Base-by-base conservation (phyloP, 192 early-diverging fungal species). In the Entomortierella chlamydospora region DNA sequence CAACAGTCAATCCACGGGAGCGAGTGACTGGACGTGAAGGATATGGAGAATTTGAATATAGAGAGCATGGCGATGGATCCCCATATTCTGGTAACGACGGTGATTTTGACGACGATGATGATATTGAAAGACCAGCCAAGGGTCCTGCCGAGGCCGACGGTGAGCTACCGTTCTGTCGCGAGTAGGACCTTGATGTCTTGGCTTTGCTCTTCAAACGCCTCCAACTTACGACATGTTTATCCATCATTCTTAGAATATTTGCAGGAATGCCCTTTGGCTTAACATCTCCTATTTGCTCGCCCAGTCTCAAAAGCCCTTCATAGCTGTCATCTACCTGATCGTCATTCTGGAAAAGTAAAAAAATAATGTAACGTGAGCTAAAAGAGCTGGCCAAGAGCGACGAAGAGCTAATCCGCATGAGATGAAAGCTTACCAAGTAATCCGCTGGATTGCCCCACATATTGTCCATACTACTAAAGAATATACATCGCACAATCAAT, bases 321-420 rank as follows among this genome's bases (percentile, higher is more conserved):
- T 81, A 81, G 22, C 80, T 81, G 6, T 62, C 41, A 34, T 81
- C 80, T 31, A 81, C 67, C 12, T 81, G 70, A 34, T 81, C 80
- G 10, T 81, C 80, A 73, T 81, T 58, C 80, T 81, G 49, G 20
- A 42, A 22, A 28, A 42, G 10, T 33, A 57, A 10, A 49, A 18
- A 47, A 56, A 23, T 26, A 45, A 15, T n/a, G n/a, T n/a, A n/a
- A n/a, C n/a, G n/a, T n/a, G n/a, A 50, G 34, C 22, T 15, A 20
- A 34, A 4, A 64, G 26, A 11, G 9, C 17, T 47, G 13, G 15
- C 37, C 25, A 31, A 1, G 22, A 22, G 20, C 2, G 11, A n/a
- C 12, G 26, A 47, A 9, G n/a, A 50, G 13, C 9, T 26, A 31
- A 33, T 52, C 23, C n/a, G n/a, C n/a, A n/a, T n/a, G n/a, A n/a